phyloP scores from a whole-genome alignment of 2,329 filamentous ascomycete species.

The Nigrospora sphaerica region DNA sequence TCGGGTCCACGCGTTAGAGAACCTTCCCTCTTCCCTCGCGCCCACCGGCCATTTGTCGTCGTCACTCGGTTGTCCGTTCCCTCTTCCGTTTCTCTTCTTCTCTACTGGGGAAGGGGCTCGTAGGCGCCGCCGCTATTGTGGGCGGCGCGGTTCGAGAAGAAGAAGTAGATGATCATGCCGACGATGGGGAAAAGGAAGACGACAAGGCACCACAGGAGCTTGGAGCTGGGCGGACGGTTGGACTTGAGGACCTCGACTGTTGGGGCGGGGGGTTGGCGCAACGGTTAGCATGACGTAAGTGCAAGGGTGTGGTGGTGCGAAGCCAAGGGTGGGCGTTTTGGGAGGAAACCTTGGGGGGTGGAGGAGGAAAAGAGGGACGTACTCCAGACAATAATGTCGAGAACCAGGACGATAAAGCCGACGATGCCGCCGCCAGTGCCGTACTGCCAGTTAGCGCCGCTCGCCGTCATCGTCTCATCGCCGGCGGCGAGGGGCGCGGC shows the following conservation, averaged over 20 bases:
- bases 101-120: slow-evolving; percentile 34
- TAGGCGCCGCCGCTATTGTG: slow-evolving; percentile 48
- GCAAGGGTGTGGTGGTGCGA: too few relatives aligned
- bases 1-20: too few relatives aligned
- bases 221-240: slow-evolving; percentile 48
- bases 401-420: slow-evolving; percentile 52
- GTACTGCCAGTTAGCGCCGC: slow-evolving; percentile 45
- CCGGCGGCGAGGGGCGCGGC: slow-evolving; percentile 34
- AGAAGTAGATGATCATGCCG: slow-evolving; percentile 55
- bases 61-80: too few relatives aligned
- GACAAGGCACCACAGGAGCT: slow-evolving; percentile 55
- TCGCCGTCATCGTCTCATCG: slow-evolving; percentile 25
- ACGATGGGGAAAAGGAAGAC: slow-evolving; percentile 59
- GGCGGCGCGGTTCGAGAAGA: slow-evolving; percentile 54
- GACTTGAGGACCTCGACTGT: slow-evolving; percentile 59
- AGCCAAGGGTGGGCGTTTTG: background rate
- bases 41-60: too few relatives aligned
- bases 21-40: too few relatives aligned
- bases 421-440: slow-evolving; percentile 55
- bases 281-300: background rate
- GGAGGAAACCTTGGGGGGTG: slow-evolving; percentile 4
- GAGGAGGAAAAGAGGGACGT: slow-evolving; percentile 19
- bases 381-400: slow-evolving; percentile 59
- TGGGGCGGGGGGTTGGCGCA: background rate
- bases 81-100: too few relatives aligned